phyloP scores from a whole-genome alignment of 768 basidiomycete genomes.

The Russula foetens region DNA sequence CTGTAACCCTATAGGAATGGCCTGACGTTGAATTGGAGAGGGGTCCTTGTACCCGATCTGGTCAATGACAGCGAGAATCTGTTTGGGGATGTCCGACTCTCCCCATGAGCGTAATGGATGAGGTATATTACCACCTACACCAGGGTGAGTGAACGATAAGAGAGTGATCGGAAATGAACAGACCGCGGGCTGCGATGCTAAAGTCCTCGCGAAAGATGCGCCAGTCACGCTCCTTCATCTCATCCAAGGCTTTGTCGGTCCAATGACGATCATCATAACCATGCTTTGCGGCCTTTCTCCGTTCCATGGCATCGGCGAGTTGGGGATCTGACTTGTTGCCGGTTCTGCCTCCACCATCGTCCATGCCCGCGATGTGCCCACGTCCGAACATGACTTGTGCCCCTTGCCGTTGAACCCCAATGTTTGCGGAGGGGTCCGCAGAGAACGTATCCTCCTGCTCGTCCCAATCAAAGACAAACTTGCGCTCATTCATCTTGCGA shows the following conservation, averaged over 20 bases:
- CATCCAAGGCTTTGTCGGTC: slow-evolving; percentile 85
- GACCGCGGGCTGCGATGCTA: slow-evolving; percentile 88
- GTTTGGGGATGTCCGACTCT: slow-evolving; percentile 75
- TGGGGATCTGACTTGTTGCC: slow-evolving; percentile 34
- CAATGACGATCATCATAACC: slow-evolving; percentile 94
- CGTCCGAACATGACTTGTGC: slow-evolving; percentile 87
- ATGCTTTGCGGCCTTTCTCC: slow-evolving; percentile 69
- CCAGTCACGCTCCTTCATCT: slow-evolving; percentile 99
- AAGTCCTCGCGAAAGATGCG: slow-evolving; percentile 98
- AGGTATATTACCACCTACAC: slow-evolving; percentile 81
- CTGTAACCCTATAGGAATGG: slow-evolving; percentile 97
- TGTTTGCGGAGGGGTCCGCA: slow-evolving; percentile 64
- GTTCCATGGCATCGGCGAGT: slow-evolving; percentile 75
- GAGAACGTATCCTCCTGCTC: slow-evolving; percentile 89
- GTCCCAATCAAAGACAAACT: slow-evolving; percentile 99
- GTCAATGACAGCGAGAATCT: slow-evolving; percentile 78
- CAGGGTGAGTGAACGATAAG: neutral
- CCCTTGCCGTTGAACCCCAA: slow-evolving; percentile 65
- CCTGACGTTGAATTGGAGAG: slow-evolving; percentile 93
- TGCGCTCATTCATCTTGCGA: slow-evolving; percentile 91
- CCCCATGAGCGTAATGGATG: slow-evolving; percentile 89
- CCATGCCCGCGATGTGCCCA: slow-evolving; percentile 80
- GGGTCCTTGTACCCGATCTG: slow-evolving; percentile 96
- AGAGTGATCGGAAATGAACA: slow-evolving; percentile 7
- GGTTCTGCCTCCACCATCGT: slow-evolving; percentile 47